Evolutionary conservation across 768 basidiomycete species (phyloP).

Genomic region (Suillus luteus): DNA sequence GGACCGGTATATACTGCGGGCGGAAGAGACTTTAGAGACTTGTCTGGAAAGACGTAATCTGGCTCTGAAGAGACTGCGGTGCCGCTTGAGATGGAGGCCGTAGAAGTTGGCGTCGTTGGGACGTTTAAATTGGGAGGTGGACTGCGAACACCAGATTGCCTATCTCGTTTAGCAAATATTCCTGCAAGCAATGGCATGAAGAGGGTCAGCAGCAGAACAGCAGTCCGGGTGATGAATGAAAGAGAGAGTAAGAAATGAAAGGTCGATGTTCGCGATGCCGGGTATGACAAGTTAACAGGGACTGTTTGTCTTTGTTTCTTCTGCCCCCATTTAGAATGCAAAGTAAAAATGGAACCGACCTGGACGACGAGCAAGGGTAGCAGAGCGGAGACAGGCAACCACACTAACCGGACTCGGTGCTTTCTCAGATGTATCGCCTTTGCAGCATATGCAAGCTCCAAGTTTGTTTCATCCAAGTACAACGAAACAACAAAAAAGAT

Average conservation of each 20-base stretch:
- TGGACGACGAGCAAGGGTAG: not conserved
- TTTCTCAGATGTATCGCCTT: not conserved
- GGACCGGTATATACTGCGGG: conserved; percentile 26
- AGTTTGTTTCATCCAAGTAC: not conserved
- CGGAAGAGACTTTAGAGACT: conserved; percentile 11
- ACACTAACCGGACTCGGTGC: not conserved
- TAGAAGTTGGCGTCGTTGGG: conserved; percentile 16
- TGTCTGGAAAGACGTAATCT: conserved; percentile 34
- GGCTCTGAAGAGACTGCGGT: conserved; percentile 31
- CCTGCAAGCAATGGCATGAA: conserved; percentile 34
- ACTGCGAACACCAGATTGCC: conserved; percentile 12
- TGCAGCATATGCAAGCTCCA: not conserved
- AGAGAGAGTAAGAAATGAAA: conserved; percentile 19
- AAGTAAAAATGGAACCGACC: not conserved
- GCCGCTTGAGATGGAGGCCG: conserved; percentile 17
- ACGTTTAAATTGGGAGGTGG: conserved; percentile 5
- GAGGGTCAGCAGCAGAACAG: conserved; percentile 16
- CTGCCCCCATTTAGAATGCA: not conserved
- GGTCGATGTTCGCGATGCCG: conserved; percentile 9
- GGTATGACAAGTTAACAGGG: conserved; percentile 3
- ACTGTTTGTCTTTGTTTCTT: not conserved
- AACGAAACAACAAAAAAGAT: not conserved
- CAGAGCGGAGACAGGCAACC: not conserved
- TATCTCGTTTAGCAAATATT: conserved; percentile 30
- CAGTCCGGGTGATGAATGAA: conserved; percentile 13